Evolutionary conservation across 2,329 filamentous ascomycete species (phyloP).

Genomic region (Talaromyces sp.): DNA sequence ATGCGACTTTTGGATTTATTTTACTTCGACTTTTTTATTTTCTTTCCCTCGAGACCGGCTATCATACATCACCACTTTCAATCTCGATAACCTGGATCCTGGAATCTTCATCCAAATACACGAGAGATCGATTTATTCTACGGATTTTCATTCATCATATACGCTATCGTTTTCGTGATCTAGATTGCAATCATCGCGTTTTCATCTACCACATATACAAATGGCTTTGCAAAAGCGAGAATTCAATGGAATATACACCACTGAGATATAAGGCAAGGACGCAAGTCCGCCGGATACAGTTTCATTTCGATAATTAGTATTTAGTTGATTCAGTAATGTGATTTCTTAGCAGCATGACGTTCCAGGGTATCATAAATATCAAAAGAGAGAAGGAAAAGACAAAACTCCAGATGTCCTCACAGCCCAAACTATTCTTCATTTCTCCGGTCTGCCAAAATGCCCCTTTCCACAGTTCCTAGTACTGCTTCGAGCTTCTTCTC

Average conservation of each 20-base stretch:
- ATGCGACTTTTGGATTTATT: background rate
- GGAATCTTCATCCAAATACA: background rate
- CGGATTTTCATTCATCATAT: background rate
- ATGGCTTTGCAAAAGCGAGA: background rate
- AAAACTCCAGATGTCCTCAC: background rate
- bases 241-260: background rate
- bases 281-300: conserved; percentile 11
- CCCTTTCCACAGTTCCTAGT: conserved; percentile 34
- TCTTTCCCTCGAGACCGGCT: background rate
- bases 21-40: background rate
- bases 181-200: background rate
- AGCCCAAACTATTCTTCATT: background rate
- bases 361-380: background rate
- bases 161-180: background rate
- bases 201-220: background rate
- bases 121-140: background rate
- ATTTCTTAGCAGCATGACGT: background rate
- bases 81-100: background rate
- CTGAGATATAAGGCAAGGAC: conserved; percentile 8
- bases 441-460: conserved; percentile 24
- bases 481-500: conserved; percentile 39
- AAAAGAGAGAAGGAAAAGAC: background rate
- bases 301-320: background rate
- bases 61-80: background rate
- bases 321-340: background rate